These are phyloP conservation scores for Clavariopsis aquatica DNA, from an alignment of 495 filamentous ascomycete species.

Conservation along the genomic window DNA sequence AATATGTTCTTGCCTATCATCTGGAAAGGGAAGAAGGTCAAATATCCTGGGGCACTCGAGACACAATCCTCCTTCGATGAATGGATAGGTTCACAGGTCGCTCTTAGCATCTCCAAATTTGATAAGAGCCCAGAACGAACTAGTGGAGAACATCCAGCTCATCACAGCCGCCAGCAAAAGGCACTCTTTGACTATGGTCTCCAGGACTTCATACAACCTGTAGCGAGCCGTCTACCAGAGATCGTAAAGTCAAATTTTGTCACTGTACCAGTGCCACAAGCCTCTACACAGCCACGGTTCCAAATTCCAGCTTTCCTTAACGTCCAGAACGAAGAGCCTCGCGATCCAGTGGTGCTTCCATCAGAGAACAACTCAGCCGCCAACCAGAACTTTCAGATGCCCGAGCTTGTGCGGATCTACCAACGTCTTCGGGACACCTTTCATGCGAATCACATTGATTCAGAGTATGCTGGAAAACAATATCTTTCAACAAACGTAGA, in stretches of 20 bases:
- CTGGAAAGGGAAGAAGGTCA: conserved; percentile 89
- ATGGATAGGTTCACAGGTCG: conserved; percentile 57
- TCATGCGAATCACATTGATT: conserved; percentile 64
- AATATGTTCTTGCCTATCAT: conserved; percentile 95
- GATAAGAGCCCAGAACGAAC: conserved; percentile 44
- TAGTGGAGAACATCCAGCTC: conserved; percentile 8
- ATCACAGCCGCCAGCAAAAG: conserved; percentile 40
- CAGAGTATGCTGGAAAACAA: conserved; percentile 51
- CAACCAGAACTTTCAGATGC: conserved; percentile 20
- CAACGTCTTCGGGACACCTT: conserved; percentile 77
- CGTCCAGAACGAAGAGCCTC: conserved; percentile 33
- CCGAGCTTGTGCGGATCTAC: conserved; percentile 79
- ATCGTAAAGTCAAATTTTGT: conserved; percentile 28
- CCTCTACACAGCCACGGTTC: conserved; percentile 38
- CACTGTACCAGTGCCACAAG: conserved; percentile 14
- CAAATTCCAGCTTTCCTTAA: conserved; percentile 56
- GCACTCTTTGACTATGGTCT: conserved; percentile 65
- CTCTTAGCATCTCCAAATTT: conserved; percentile 46
- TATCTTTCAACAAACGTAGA: conserved; percentile 42
- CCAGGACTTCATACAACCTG: conserved; percentile 59
- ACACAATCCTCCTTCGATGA: conserved; percentile 61
- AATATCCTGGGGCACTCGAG: conserved; percentile 67
- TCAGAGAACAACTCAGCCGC: conserved; percentile 18
- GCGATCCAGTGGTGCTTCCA: conserved; percentile 26
- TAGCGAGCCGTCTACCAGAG: conserved; percentile 57